These are phyloP conservation scores for Penicillium verhagenii DNA, from an alignment of 495 filamentous ascomycete genomes.

Conservation along the genomic window DNA sequence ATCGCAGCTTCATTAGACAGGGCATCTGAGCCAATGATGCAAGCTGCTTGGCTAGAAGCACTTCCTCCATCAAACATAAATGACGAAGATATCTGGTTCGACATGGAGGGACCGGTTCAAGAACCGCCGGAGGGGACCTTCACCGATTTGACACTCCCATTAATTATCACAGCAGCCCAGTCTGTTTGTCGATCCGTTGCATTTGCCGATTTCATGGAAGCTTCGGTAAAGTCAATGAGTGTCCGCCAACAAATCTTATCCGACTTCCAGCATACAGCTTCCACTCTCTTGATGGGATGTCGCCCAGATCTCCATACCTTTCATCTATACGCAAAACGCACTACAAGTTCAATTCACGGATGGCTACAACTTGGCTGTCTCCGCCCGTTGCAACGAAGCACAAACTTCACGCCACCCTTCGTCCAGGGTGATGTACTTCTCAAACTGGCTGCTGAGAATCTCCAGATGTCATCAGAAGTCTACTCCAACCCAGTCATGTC, in stretches of 20 bases:
- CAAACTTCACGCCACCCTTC: constrained; percentile 25
- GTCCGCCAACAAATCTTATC: constrained; percentile 29
- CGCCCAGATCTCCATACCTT: constrained; percentile 24
- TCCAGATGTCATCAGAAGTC: constrained; percentile 22
- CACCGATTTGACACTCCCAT: constrained; percentile 35
- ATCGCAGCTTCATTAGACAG: constrained; percentile 33
- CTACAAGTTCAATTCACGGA: constrained; percentile 22
- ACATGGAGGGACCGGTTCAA: constrained; percentile 22
- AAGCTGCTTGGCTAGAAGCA: constrained; percentile 27
- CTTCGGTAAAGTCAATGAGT: constrained; percentile 19
- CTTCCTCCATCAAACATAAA: constrained; percentile 33
- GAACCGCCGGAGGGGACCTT: constrained; percentile 23
- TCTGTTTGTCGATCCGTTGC: constrained; percentile 27
- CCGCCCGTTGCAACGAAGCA: constrained; percentile 28
- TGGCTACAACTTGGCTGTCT: constrained; percentile 34
- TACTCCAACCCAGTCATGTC: constrained; percentile 22
- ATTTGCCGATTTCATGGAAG: constrained; percentile 29
- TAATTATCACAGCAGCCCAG: constrained; percentile 26
- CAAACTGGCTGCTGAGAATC: constrained; percentile 30
- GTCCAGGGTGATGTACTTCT: constrained; percentile 28
- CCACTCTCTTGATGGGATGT: constrained; percentile 22
- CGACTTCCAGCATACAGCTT: constrained; percentile 27
- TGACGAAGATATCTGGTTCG: constrained; percentile 30
- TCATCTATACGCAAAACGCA: constrained; percentile 28
- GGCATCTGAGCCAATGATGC: constrained; percentile 43